Conservation (phyloP, 2,329 filamentous ascomycete genomes). For the Ilyonectria destructans region DNA sequence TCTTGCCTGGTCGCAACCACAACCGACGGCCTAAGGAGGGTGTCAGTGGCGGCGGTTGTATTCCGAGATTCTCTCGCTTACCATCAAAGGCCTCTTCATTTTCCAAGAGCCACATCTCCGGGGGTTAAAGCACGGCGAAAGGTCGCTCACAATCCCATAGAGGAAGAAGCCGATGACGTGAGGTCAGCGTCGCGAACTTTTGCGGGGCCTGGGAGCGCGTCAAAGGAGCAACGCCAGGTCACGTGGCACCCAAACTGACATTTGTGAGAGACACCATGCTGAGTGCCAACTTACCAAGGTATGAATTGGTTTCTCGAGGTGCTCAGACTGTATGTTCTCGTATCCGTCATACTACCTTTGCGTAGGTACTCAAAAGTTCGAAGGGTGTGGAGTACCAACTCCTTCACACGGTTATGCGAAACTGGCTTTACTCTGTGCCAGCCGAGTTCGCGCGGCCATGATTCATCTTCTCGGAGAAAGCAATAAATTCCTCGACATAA, state of each 20-base stretch:
- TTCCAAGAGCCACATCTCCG: slow-evolving; percentile 77
- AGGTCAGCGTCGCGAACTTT: slow-evolving; percentile 44
- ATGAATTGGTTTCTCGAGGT: background rate
- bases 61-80: slow-evolving; percentile 38
- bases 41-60: slow-evolving; percentile 21
- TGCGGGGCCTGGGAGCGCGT: slow-evolving; percentile 45
- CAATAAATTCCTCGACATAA: too few relatives aligned
- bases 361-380: too few relatives aligned
- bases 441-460: too few relatives aligned
- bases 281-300: background rate
- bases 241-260: slow-evolving; percentile 37
- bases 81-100: slow-evolving; percentile 70
- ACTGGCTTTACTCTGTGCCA: too few relatives aligned
- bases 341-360: too few relatives aligned
- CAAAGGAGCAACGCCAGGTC: slow-evolving; percentile 44
- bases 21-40: slow-evolving; percentile 65
- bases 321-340: too few relatives aligned
- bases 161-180: slow-evolving; percentile 43
- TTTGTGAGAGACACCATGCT: background rate
- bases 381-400: too few relatives aligned
- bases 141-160: slow-evolving; percentile 40
- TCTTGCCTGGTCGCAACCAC: slow-evolving; percentile 90
- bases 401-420: too few relatives aligned
- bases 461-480: too few relatives aligned
- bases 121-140: slow-evolving; percentile 35